Evolutionary conservation across 352 stramenopile genomes (phyloP), one percentile per base, ranked within the genome.

Genomic region (Pythium sukuiense): DNA sequence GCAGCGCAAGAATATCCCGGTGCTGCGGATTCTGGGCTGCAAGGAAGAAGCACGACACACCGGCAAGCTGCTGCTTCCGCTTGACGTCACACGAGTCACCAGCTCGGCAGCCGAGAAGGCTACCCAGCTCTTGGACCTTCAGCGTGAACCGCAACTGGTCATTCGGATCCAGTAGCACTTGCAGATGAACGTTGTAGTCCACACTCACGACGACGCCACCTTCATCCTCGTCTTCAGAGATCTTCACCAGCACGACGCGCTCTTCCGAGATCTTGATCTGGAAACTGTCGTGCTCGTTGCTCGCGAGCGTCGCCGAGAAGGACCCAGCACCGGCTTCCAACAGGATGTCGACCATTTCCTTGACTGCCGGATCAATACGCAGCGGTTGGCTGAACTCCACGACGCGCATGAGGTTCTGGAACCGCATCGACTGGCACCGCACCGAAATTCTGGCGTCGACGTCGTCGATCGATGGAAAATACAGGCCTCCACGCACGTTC

Each of bases 281-380:
- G 69, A 94, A 94, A 39, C 80, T 92, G 50, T 94, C 86, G 52
- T 78, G 63, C 49, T 94, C 86, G 39, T 90, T 90, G 64, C 81
- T 93, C 5, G 82, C 81, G 18, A 94, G 63, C 11, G 86, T 94
- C 18, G 86, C 86, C 1, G 86, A 94, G 58, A 94, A 94, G 11
- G 84, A 87, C 0, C 84, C 86, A 0, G 74, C 79, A 0, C 81
- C 81, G 16, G 86, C 83, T 60, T 92, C 86, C 3, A 93, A 65
- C 16, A 94, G 65, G 16, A 88, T 79, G 39, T 93, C 73, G 0
- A 94, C 86, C 41, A 88, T 90, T 7, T 90, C 77, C 20, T 83
- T 71, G 1, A 94, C 82, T 0, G 75, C 76, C 6, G 82, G 76
- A 67, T 93, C 85, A 3, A 94, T 73, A 20, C 76, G 57, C 11